Evolutionary conservation across 495 filamentous ascomycete species (phyloP).

Genomic region (Penicillium bialowiezense): DNA sequence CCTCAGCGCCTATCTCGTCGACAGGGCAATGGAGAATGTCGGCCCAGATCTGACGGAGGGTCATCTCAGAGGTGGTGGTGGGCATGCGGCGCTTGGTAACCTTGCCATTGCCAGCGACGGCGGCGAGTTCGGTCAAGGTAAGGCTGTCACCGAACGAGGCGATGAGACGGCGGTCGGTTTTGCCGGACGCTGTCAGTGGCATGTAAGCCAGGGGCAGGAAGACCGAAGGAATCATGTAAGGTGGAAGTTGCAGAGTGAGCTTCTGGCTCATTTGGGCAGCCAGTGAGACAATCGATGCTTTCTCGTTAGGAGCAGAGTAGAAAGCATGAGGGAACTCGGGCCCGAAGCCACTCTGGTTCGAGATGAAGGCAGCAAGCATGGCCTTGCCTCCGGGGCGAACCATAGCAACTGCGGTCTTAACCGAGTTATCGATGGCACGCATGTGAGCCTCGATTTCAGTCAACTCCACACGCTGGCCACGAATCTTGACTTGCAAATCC

Average conservation of each 20-base stretch:
- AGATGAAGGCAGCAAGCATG: not conserved
- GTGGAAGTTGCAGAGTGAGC: slow-evolving; percentile 13
- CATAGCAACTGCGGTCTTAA: not conserved
- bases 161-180: slow-evolving; percentile 52
- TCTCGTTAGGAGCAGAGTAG: not conserved
- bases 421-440: not conserved
- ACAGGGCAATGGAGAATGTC: slow-evolving; percentile 24
- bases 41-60: slow-evolving; percentile 35
- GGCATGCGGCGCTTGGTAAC: slow-evolving; percentile 1
- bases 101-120: slow-evolving; percentile 11
- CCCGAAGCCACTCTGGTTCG: not conserved
- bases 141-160: slow-evolving; percentile 12
- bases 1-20: slow-evolving; percentile 36
- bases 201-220: slow-evolving; percentile 49
- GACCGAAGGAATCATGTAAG: slow-evolving; percentile 54
- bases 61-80: slow-evolving; percentile 16
- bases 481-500: slow-evolving; percentile 42
- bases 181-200: slow-evolving; percentile 48
- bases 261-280: not conserved
- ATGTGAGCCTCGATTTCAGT: slow-evolving; percentile 33
- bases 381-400: not conserved
- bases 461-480: slow-evolving; percentile 45
- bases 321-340: not conserved
- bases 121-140: slow-evolving; percentile 11
- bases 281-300: not conserved